A percentile compares a stretch with the other conserved stretches of the same genome.
phyloP scores from a whole-genome alignment of 257 asterid genomes.

The Przewalskia tangutica region DNA sequence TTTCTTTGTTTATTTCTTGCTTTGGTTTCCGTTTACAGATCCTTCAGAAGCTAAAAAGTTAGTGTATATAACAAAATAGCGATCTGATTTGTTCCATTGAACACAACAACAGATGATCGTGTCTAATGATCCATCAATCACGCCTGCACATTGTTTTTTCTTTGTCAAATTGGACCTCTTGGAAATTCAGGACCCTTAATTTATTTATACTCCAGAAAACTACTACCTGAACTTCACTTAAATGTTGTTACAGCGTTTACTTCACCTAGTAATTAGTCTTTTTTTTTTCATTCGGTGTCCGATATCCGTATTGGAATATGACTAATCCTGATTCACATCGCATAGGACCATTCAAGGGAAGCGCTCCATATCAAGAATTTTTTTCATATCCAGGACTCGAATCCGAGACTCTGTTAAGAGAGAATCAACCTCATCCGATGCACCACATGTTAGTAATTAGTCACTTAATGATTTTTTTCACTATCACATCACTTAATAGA shows the following conservation, averaged over 20 bases:
- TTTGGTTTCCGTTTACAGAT: not conserved
- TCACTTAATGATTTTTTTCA: too few species aligned
- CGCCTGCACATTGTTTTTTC: conserved; percentile 29
- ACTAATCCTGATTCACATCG: too few species aligned
- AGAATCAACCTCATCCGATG: too few species aligned
- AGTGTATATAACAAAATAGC: not conserved
- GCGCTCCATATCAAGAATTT: too few species aligned
- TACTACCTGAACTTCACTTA: conserved; percentile 2
- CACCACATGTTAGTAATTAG: too few species aligned
- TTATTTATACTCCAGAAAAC: not conserved
- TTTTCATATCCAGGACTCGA: too few species aligned
- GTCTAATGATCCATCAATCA: conserved; percentile 50
- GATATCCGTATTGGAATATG: too few species aligned
- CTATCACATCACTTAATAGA: too few species aligned
- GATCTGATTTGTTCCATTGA: not conserved
- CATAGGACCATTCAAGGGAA: too few species aligned
- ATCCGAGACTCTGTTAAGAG: too few species aligned
- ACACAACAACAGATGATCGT: not conserved
- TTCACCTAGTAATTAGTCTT: not conserved
- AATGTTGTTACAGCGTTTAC: not conserved
- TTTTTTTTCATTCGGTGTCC: too few species aligned
- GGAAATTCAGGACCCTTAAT: conserved; percentile 29
- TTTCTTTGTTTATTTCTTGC: not conserved
- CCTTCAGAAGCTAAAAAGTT: not conserved
- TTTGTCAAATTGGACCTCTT: conserved; percentile 7